phyloP scores from a whole-genome alignment of 345 rosid species.

The Pelargonium nanum region DNA sequence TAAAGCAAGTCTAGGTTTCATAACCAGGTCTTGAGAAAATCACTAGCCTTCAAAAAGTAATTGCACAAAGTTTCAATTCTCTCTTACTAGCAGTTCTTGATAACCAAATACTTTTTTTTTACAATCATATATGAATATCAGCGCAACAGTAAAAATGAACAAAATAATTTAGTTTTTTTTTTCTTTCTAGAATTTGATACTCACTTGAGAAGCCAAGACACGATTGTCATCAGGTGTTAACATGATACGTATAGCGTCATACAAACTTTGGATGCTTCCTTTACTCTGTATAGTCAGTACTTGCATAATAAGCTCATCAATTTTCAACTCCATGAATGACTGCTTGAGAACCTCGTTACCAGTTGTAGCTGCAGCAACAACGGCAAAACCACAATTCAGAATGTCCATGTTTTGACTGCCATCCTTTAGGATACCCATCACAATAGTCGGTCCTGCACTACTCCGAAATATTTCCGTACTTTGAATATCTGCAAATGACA shows the following conservation, averaged over 20 bases:
- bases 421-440: constrained; percentile 37
- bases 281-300: constrained; percentile 34
- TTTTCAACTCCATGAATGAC: constrained; percentile 64
- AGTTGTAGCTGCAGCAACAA: constrained; percentile 68
- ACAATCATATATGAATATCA: too few relatives aligned
- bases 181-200: constrained; percentile 14
- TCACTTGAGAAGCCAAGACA: constrained; percentile 90
- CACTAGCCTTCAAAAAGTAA: too few relatives aligned
- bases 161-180: not conserved
- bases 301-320: constrained; percentile 66
- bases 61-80: too few relatives aligned
- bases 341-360: constrained; percentile 82
- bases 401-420: constrained; percentile 34
- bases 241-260: constrained; percentile 64
- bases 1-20: too few relatives aligned
- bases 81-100: too few relatives aligned
- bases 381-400: constrained; percentile 47
- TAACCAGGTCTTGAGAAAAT: too few relatives aligned
- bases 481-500: constrained; percentile 54
- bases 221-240: constrained; percentile 86
- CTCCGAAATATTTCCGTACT: constrained; percentile 54
- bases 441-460: constrained; percentile 44
- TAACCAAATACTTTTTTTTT: too few relatives aligned
- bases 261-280: constrained; percentile 36
- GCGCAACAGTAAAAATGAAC: not conserved